phyloP scores from a whole-genome alignment of 805 yeast genomes.

The Spathaspora gorwiae region DNA sequence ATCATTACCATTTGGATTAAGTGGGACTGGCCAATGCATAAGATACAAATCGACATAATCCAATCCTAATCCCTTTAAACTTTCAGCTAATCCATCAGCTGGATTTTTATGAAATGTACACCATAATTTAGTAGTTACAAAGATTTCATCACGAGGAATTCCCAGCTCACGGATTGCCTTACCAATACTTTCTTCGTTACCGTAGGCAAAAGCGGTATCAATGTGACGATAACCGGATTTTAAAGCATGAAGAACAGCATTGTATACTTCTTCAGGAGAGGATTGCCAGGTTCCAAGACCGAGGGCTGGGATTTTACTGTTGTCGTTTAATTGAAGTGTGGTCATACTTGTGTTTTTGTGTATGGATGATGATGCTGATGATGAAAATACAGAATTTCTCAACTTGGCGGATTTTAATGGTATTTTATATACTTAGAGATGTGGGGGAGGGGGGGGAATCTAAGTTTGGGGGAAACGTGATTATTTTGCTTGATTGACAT shows the following conservation, averaged over 20 bases:
- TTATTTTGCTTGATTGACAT: too few relatives aligned
- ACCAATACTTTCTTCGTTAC: conserved; percentile 63
- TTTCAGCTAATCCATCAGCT: conserved; percentile 47
- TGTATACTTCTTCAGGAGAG: conserved; percentile 47
- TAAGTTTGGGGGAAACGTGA: neutral
- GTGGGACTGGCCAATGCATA: conserved; percentile 69
- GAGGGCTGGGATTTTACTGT: conserved; percentile 54
- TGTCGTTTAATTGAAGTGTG: conserved; percentile 46
- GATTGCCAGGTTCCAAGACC: conserved; percentile 74
- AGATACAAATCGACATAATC: conserved; percentile 75
- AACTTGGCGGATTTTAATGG: too few relatives aligned
- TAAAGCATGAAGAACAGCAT: conserved; percentile 55
- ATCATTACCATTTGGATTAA: conserved; percentile 37
- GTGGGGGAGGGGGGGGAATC: neutral
- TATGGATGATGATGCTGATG: too few relatives aligned
- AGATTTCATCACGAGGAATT: conserved; percentile 58
- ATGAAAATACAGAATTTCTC: too few relatives aligned
- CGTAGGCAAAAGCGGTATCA: conserved; percentile 68
- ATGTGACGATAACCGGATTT: conserved; percentile 67
- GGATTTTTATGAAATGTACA: conserved; percentile 49
- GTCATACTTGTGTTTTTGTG: neutral
- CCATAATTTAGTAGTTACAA: conserved; percentile 70
- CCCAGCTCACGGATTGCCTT: conserved; percentile 50
- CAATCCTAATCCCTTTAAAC: conserved; percentile 57
- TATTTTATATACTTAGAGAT: neutral